Evolutionary conservation across 345 rosid species (phyloP).

Genomic region (Eutrema yunnanense): DNA sequence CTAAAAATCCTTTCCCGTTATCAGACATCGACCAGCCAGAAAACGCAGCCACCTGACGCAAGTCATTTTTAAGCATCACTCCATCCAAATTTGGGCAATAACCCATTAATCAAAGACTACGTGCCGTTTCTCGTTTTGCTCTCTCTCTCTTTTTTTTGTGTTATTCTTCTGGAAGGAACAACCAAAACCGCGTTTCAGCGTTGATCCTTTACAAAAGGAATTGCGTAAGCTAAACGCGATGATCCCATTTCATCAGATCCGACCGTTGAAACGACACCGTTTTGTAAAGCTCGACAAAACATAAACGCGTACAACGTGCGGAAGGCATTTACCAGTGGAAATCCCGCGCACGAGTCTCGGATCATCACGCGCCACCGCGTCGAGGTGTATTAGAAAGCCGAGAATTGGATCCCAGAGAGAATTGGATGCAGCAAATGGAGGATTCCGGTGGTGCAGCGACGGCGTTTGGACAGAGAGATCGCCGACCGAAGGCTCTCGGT

Average conservation of each 20-base stretch:
- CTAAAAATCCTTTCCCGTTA: no score
- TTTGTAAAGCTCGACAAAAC: neutral
- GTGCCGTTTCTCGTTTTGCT: neutral
- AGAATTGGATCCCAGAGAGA: neutral
- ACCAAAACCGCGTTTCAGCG: neutral
- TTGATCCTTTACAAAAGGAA: neutral
- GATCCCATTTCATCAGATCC: neutral
- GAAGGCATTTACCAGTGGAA: neutral
- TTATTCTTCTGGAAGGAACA: neutral
- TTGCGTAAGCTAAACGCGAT: conserved; percentile 19
- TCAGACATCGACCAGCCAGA: no score
- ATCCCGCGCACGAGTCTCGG: conserved; percentile 15
- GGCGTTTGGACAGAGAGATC: conserved; percentile 39
- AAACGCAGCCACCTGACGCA: no score
- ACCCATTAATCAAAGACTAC: neutral
- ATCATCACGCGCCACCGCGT: conserved; percentile 24
- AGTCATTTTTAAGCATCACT: no score
- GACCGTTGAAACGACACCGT: neutral
- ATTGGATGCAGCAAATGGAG: conserved; percentile 28
- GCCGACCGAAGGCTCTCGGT: conserved; percentile 69
- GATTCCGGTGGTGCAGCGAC: neutral
- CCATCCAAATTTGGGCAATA: neutral
- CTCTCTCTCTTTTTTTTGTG: no score
- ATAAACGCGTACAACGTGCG: conserved; percentile 17
- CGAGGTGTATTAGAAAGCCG: neutral